Evolutionary conservation across 2,329 filamentous ascomycete genomes (phyloP), one percentile per base, ranked within the genome.

Genomic region (Epichloe sibirici): DNA sequence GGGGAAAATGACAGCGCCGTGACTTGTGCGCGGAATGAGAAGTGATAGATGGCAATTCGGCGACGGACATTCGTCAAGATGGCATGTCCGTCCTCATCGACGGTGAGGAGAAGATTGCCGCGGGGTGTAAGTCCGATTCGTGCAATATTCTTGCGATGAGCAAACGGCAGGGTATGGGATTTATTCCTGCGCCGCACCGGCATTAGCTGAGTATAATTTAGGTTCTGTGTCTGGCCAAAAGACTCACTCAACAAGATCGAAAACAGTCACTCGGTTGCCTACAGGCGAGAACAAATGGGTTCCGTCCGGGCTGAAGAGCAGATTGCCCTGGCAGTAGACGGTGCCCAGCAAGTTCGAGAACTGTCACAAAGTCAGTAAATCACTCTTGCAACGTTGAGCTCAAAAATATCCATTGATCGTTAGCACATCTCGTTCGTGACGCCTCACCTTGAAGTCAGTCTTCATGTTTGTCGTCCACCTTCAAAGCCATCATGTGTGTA

Each of bases 301-400:
- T 66, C 94, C 94, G 79, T 98, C 91, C 56, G 90, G 89, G 63
- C 88, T 94, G 75, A 94, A 98, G 66, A 96, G 79, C 64, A 98
- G 81, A 69, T 97, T 98, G 71, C 94, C 93, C 80, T 90, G 88
- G 74, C 90, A 89, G 76, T 97, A 98, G 66, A 98, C 93, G 61
- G 93, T 98, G 67, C 93, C 94, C 65, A 98, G 81, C 68, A 98
- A 81, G 72, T 97, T 98, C 68, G 91, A 95, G 74, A 98, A 98
- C 90, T 96, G 64, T 2, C 44, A 46, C n/a, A 28, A 25, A n/a
- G 13, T 42, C 21, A 45, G 48, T 35, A 40, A 5, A n/a, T 6
- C 11, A 12, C 4, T 38, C 13, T 13, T 31, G 13, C 13, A 8
- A 23, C 6, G 8, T 9, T n/a, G 15, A 25, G n/a, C 21, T n/a